phyloP scores from a whole-genome alignment of 495 filamentous ascomycete genomes.

The Staphylotrichum tortipilum region DNA sequence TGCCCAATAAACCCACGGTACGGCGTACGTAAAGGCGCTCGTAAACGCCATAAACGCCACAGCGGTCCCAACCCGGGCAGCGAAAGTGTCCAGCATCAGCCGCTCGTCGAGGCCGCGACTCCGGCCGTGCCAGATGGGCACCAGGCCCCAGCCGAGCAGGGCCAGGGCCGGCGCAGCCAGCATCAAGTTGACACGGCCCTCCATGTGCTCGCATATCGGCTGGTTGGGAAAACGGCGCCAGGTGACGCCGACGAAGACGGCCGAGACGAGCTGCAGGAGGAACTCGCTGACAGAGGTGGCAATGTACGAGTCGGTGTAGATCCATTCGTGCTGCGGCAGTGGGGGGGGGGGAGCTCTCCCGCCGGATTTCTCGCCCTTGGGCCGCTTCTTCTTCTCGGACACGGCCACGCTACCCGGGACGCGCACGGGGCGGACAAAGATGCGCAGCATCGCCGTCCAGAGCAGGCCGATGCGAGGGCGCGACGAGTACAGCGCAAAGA shows the following conservation, averaged over 20 bases:
- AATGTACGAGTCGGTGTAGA: not conserved
- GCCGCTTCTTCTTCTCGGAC: not conserved
- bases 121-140: not conserved
- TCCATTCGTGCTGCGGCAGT: not conserved
- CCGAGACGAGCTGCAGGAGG: not conserved
- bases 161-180: not conserved
- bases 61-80: too few species aligned
- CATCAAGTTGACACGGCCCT: not conserved
- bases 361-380: not conserved
- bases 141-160: not conserved
- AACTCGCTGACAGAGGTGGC: not conserved
- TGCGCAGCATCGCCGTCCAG: not conserved
- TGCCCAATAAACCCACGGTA: not conserved
- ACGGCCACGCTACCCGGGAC: not conserved
- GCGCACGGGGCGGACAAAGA: not conserved
- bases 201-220: not conserved
- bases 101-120: too few species aligned
- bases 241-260: not conserved
- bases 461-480: not conserved
- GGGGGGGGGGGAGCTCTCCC: too few species aligned
- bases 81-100: not conserved
- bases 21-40: not conserved
- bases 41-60: not conserved
- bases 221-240: not conserved
- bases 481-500: not conserved